phyloP scores from a whole-genome alignment of 78 protist species.

The Anaeramoeba flamelloides region DNA sequence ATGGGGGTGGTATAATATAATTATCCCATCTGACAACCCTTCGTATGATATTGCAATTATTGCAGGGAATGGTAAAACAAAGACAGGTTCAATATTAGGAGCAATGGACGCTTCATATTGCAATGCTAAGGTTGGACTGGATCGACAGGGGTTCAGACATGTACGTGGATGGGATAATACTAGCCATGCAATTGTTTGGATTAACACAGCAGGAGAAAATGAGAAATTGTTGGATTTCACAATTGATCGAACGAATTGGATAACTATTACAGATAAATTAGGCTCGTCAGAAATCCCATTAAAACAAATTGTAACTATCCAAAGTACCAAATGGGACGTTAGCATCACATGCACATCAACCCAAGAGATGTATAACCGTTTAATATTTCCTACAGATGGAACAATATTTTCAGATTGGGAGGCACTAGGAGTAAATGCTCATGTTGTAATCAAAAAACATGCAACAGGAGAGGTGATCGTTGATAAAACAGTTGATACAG shows the following conservation, averaged over 20 bases:
- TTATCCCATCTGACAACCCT: not conserved
- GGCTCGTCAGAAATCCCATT: not conserved
- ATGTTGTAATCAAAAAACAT: not conserved
- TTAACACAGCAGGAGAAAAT: not conserved
- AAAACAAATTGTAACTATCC: not conserved
- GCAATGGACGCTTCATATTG: too few species aligned
- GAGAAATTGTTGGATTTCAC: not conserved
- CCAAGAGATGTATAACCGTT: not conserved
- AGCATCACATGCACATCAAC: not conserved
- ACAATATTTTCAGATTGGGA: not conserved
- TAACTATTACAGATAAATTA: not conserved
- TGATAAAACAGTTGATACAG: not conserved
- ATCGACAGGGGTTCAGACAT: not conserved
- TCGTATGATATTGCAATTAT: not conserved
- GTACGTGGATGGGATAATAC: not conserved
- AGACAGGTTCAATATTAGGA: not conserved
- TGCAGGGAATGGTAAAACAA: not conserved
- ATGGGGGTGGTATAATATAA: not conserved
- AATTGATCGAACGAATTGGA: not conserved
- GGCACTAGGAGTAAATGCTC: too few species aligned
- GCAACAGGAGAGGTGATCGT: not conserved
- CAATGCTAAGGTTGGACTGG: too few species aligned
- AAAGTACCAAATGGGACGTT: not conserved
- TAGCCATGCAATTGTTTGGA: not conserved
- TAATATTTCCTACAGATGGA: not conserved